phyloP scores from a whole-genome alignment of 1,284 basidiomycete species.

The Cystobasidium slooffiae region DNA sequence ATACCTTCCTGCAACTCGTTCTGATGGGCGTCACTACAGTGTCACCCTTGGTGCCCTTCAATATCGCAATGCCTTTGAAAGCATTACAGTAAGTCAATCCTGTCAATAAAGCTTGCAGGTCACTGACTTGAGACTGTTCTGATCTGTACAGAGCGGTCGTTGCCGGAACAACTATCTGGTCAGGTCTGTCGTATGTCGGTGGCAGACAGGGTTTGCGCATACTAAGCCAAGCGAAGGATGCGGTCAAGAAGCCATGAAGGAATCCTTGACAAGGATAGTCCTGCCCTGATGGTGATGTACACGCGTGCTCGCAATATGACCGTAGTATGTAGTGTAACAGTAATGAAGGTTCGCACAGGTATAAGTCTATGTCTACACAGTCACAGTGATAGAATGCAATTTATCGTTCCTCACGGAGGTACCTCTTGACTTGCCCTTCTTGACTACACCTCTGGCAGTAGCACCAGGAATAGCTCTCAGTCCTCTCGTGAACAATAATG shows the following conservation, averaged over 20 bases:
- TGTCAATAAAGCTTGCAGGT: neutral
- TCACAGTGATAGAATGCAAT: constrained; percentile 23
- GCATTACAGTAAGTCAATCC: constrained; percentile 66
- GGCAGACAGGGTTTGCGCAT: constrained; percentile 41
- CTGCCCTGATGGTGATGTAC: neutral
- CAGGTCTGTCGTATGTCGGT: constrained; percentile 76
- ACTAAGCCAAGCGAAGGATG: constrained; percentile 19
- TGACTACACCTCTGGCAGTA: constrained; percentile 37
- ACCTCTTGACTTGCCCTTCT: constrained; percentile 32
- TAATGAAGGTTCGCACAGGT: too few species aligned
- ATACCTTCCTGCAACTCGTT: constrained; percentile 87
- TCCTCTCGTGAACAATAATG: constrained; percentile 25
- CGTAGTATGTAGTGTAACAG: neutral
- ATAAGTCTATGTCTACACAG: neutral
- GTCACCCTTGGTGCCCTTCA: constrained; percentile 73
- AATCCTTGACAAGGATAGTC: neutral
- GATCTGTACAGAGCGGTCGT: constrained; percentile 70
- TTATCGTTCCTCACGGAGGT: constrained; percentile 18
- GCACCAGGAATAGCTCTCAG: constrained; percentile 29
- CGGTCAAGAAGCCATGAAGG: constrained; percentile 14
- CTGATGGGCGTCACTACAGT: constrained; percentile 88
- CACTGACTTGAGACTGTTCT: neutral
- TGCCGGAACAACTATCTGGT: constrained; percentile 86
- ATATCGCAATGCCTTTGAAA: constrained; percentile 65
- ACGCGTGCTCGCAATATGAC: neutral